Conservation (phyloP, 371 early-diverging fungal genomes). For the Zancudomyces culisetae region DNA sequence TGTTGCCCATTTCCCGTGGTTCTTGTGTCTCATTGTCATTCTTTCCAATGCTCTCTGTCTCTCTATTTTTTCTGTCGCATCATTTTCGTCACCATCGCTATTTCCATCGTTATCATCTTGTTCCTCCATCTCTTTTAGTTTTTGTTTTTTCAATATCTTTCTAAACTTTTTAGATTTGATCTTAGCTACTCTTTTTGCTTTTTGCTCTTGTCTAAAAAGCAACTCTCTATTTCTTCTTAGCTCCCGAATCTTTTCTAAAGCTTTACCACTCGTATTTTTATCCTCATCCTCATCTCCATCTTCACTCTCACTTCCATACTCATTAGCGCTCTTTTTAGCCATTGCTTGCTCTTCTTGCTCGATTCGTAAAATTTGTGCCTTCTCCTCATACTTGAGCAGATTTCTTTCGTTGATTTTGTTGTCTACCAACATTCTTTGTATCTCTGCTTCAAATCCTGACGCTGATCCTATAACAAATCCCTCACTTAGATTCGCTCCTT, state of each 20-base stretch:
- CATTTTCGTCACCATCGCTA: slow-evolving; percentile 18
- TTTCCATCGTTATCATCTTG: slow-evolving; percentile 49
- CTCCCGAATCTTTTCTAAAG: slow-evolving; percentile 45
- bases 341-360: no score
- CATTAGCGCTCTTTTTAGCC: slow-evolving; percentile 45
- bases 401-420: no score
- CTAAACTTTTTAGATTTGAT: slow-evolving; percentile 91
- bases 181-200: slow-evolving; percentile 79
- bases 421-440: not conserved
- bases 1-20: slow-evolving; percentile 87
- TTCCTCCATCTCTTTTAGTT: slow-evolving; percentile 24
- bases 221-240: slow-evolving; percentile 78
- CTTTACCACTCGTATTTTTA: slow-evolving; percentile 59
- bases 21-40: slow-evolving; percentile 82
- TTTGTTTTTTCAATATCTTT: slow-evolving; percentile 52
- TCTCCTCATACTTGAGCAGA: no score
- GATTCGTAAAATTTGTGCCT: no score
- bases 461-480: not conserved
- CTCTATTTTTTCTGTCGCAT: slow-evolving; percentile 45
- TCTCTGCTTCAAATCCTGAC: not conserved
- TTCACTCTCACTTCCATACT: slow-evolving; percentile 52
- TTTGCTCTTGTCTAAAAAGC: slow-evolving; percentile 80
- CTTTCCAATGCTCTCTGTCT: slow-evolving; percentile 69
- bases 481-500: not conserved
- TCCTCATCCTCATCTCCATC: slow-evolving; percentile 69